Evolutionary conservation across 441 rosid species (phyloP), one percentile per base, ranked within the genome.

Genomic region (Bocquillonia castaneifolia): DNA sequence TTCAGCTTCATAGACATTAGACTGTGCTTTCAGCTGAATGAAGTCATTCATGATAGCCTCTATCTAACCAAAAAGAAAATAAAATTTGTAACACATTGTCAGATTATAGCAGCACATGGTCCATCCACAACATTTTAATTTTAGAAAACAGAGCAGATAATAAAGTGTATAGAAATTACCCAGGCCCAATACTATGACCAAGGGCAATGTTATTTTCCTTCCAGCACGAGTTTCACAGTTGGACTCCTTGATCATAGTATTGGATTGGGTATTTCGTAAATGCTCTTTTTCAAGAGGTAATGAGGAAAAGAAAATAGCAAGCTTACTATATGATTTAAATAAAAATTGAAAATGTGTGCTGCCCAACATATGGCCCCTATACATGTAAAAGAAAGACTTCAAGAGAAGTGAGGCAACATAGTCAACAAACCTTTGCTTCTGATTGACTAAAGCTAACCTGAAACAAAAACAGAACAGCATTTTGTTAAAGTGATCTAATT

Each of bases 11-110:
- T 78, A 82, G 74, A 89, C 95, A 77, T 91, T 90, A 25, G 95
- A 88, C 59, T 83, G 88, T 39, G 97, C 91, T 71, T 80, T 88
- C 70, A 91, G 84, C 83, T 88, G 95, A 76, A 93, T 86, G 78
- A 84, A 91, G 78, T 93, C 97, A 77, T 87, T 79, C 93, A 89
- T 89, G 70, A 93, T 89, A 66, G 96, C 96, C 79, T 93, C 96
- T 63, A 89, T 80, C 96, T 91, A 90, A 73, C 47, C 65, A 78
- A 26, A 67, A 58, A 71, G 15, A 45, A 37, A 4, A 18, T 13
- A 34, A 36, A 13, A 23, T 25, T 9, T 14, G 5, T 32, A 64
- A 65, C 18, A 10, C 7, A 22, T n/a, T 12, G 58, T 51, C 32
- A 52, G 48, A 53, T 44, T 5, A 29, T 64, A 48, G 20, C 14